Base-by-base conservation (phyloP, 2,329 filamentous ascomycete species). In the Fusarium incarnatum region DNA sequence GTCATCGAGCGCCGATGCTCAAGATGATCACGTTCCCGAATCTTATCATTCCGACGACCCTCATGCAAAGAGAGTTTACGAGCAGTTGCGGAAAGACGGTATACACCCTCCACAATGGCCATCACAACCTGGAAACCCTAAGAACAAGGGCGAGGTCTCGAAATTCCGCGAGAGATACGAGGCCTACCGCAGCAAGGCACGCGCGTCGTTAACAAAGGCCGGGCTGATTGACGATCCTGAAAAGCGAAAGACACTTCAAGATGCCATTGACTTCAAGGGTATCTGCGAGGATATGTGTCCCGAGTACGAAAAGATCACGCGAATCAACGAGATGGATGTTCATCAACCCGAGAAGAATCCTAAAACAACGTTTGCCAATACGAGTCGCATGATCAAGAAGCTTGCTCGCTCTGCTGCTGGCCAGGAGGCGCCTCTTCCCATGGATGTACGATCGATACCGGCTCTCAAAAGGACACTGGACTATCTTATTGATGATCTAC, bases 211-310 rank as follows among this genome's bases (percentile, higher is more conserved):
- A 44, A 88, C 89, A 59, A 86, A 84, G 64, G 87, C 85, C 16
- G 86, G 86, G 13, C 79, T 90, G 10, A 88, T 91, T 59, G 89
- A 91, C 76, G 88, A 91, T 68, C 89, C 89, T 5, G 86, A 89
- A 32, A 87, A 88, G 72, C 86, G 86, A 58, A 88, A 89, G 73
- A 85, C 83, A 20, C 82, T 92, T 10, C 84, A 87, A 61, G 86
- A 91, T 74, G 89, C 89, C 9, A 87, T 91, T 49, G 85, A 87
- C 44, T 92, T 92, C 75, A 89, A 89, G 75, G 89, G 89, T 16
- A 90, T 89, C 47, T 91, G 89, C 72, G 87, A 91, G 72, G 87
- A 90, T 27, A 91, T 91, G 89, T 92, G 89, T 65, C 89, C 89
- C 8, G 87, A 90, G 67, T 91, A 87, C 77, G 89, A 92, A 75